These are phyloP conservation scores for Aspergillus fijiensis DNA, from an alignment of 2,329 filamentous ascomycete species.

Conservation along the genomic window DNA sequence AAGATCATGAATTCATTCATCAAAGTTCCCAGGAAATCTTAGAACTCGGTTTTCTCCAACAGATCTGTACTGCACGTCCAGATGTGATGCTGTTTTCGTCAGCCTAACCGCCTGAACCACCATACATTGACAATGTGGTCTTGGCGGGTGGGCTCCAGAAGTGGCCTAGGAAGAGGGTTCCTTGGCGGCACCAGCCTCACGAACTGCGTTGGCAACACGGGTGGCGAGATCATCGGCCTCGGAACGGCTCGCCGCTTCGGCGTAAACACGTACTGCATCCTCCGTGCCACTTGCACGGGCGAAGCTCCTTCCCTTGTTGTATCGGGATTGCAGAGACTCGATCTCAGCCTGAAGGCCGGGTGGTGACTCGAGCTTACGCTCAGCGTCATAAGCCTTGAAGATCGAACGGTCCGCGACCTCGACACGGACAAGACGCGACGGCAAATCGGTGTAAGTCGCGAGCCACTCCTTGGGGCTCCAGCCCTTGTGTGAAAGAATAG, in stretches of 20 bases:
- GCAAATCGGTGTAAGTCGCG: slow-evolving; percentile 86
- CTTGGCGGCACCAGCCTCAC: slow-evolving; percentile 50
- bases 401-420: slow-evolving; percentile 83
- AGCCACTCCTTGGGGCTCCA: slow-evolving; percentile 93
- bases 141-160: not conserved
- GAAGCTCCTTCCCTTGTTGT: slow-evolving; percentile 84
- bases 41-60: not conserved
- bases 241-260: slow-evolving; percentile 82
- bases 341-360: slow-evolving; percentile 79
- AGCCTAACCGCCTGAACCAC: not conserved
- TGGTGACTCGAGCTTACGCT: slow-evolving; percentile 80
- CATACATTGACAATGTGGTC: not conserved
- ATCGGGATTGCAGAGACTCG: slow-evolving; percentile 83
- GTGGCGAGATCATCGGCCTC: slow-evolving; percentile 89
- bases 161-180: slow-evolving; percentile 16
- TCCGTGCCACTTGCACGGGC: slow-evolving; percentile 92
- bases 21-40: slow-evolving; percentile 3
- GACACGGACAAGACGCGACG: slow-evolving; percentile 91
- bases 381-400: slow-evolving; percentile 89
- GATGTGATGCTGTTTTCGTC: not conserved
- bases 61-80: not conserved
- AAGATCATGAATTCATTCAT: slow-evolving; percentile 9
- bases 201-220: slow-evolving; percentile 75
- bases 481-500: slow-evolving; percentile 90
- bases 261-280: slow-evolving; percentile 93